These are phyloP conservation scores for Yarrowia phangngaensis DNA, from an alignment of 805 yeast species.

Conservation along the genomic window DNA sequence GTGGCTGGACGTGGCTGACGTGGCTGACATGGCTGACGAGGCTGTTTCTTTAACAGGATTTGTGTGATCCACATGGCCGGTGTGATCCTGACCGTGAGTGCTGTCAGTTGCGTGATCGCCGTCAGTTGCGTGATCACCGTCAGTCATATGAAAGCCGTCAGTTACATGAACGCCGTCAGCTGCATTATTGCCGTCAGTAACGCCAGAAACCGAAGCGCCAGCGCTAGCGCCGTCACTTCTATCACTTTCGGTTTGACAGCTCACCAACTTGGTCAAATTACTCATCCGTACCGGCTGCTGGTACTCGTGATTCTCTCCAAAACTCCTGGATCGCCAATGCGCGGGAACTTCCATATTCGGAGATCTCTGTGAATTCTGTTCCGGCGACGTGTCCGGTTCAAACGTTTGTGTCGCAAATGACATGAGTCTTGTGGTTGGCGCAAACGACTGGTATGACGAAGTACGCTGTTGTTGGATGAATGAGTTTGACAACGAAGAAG, in stretches of 20 bases:
- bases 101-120: too few relatives aligned
- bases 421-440: slow-evolving; percentile 16
- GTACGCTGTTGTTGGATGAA: slow-evolving; percentile 19
- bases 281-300: slow-evolving; percentile 6
- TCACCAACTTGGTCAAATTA: slow-evolving; percentile 26
- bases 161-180: too few relatives aligned
- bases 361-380: slow-evolving; percentile 16
- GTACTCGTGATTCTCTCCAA: slow-evolving; percentile 16
- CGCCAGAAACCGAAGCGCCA: slow-evolving; percentile 21
- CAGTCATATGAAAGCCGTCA: too few relatives aligned
- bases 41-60: too few relatives aligned
- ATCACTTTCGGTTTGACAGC: slow-evolving; percentile 38
- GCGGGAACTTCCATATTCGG: slow-evolving; percentile 22
- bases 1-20: neutral
- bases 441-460: slow-evolving; percentile 25
- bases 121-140: too few relatives aligned
- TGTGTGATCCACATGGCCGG: too few relatives aligned
- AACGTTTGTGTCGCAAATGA: slow-evolving; percentile 23
- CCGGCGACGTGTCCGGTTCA: slow-evolving; percentile 22
- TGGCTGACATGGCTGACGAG: neutral
- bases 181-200: slow-evolving; percentile 27
- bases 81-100: too few relatives aligned
- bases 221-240: slow-evolving; percentile 12
- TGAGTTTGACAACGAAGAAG: slow-evolving; percentile 37
- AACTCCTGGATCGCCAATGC: slow-evolving; percentile 7